A percentile compares a stretch with the other conserved stretches of the same genome.
Evolutionary conservation across 495 filamentous ascomycete species (phyloP).

Genomic region (Polyplosphaeria fusca): DNA sequence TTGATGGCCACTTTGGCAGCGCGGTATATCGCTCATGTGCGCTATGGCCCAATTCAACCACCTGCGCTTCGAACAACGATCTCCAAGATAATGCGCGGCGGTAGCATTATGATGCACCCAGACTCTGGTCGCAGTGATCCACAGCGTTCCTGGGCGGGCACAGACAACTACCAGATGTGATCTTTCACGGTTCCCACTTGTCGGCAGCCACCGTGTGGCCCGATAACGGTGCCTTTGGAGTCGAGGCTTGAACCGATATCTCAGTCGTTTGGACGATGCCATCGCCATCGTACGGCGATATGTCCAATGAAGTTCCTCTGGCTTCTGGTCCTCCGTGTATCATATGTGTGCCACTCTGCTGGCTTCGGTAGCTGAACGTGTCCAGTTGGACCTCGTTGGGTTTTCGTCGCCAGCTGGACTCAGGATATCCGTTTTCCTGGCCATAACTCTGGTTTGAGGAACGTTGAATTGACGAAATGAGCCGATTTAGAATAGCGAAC

Average conservation of each 20-base stretch:
- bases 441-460: neutral
- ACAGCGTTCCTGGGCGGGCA: no score
- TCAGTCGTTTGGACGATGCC: slow-evolving; percentile 8
- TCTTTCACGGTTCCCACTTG: no score
- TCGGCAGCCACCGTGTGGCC: no score
- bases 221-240: no score
- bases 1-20: no score
- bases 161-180: no score
- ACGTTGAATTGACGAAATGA: slow-evolving; percentile 11
- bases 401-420: neutral
- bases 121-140: no score
- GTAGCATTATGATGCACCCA: no score
- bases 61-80: no score
- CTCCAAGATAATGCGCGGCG: no score
- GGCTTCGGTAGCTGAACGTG: neutral
- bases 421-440: neutral
- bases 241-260: neutral
- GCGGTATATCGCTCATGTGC: no score
- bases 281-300: neutral
- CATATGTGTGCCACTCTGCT: neutral
- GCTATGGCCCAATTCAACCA: no score
- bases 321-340: neutral
- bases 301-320: neutral
- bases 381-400: neutral
- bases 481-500: slow-evolving; percentile 27